Percentiles rank a stretch among this genome's conserved stretches.
Evolutionary conservation across 2,329 filamentous ascomycete species (phyloP).

Genomic region (Aspergillus viridinutans): DNA sequence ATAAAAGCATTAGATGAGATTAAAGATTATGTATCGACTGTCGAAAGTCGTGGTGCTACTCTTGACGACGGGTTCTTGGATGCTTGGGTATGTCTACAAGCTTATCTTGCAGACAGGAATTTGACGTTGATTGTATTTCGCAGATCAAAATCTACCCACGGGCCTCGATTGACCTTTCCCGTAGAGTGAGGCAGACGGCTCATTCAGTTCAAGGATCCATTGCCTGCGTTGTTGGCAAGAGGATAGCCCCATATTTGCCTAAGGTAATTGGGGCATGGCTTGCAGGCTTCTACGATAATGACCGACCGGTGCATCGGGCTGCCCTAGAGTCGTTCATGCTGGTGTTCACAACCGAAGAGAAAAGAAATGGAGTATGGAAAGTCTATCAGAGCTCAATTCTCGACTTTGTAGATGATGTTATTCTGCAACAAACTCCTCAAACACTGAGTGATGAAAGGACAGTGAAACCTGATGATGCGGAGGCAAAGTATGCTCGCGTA

Average conservation of each 20-base stretch:
- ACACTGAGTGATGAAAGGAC: conserved; percentile 87
- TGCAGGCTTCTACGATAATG: conserved; percentile 80
- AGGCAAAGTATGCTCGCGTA: conserved; percentile 80
- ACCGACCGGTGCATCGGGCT: conserved; percentile 70
- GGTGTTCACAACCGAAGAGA: conserved; percentile 77
- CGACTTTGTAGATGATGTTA: conserved; percentile 73
- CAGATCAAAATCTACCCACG: conserved; percentile 84
- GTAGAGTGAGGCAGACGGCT: conserved; percentile 80
- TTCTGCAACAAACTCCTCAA: conserved; percentile 69
- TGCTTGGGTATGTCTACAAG: conserved; percentile 66
- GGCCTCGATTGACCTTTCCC: conserved; percentile 81
- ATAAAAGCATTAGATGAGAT: conserved; percentile 86
- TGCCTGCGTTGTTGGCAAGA: conserved; percentile 62
- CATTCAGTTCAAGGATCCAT: conserved; percentile 68
- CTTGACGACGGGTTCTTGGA: conserved; percentile 80
- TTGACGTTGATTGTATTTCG: conserved; percentile 13
- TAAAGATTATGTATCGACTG: conserved; percentile 57
- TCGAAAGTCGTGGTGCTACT: conserved; percentile 53
- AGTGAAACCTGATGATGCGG: conserved; percentile 76
- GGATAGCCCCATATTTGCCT: conserved; percentile 75
- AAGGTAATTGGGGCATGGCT: conserved; percentile 85
- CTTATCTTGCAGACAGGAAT: conserved; percentile 2
- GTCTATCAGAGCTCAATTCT: conserved; percentile 77
- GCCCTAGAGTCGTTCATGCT: conserved; percentile 70
- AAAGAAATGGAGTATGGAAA: conserved; percentile 70